Percentiles rank a stretch among this genome's conserved stretches.
These are phyloP conservation scores for Hyphopichia buzzinii DNA, from an alignment of 1,139 yeast genomes.

Conservation along the genomic window DNA sequence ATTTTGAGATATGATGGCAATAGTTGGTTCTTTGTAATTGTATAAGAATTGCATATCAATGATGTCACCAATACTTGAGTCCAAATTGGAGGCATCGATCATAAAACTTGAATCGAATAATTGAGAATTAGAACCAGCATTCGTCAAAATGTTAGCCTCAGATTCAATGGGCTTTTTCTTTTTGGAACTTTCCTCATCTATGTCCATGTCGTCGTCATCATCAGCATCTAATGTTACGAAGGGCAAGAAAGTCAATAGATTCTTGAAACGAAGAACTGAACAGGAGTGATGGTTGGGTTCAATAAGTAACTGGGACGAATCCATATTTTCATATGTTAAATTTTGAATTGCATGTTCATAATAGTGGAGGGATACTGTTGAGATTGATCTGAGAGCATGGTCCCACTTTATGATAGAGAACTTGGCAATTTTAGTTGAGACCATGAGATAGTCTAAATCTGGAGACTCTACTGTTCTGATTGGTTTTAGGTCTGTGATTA, in stretches of 20 bases:
- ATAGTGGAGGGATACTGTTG: conserved; percentile 79
- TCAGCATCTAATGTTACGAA: conserved; percentile 48
- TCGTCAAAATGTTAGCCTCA: not conserved
- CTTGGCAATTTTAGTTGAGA: conserved; percentile 76
- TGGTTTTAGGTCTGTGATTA: conserved; percentile 56
- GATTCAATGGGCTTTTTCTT: conserved; percentile 2
- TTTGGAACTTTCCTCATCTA: conserved; percentile 16
- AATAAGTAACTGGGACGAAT: conserved; percentile 50
- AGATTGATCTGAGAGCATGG: conserved; percentile 44
- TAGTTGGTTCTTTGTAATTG: conserved; percentile 76
- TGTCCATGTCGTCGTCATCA: conserved; percentile 36
- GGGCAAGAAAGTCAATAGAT: conserved; percentile 73
- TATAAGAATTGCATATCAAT: conserved; percentile 67
- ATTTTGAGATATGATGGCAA: conserved; percentile 68
- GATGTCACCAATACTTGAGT: conserved; percentile 56
- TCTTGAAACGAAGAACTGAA: conserved; percentile 66
- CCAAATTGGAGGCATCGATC: conserved; percentile 55
- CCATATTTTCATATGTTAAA: conserved; percentile 46
- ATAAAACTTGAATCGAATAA: conserved; percentile 54
- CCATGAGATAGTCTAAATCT: conserved; percentile 56
- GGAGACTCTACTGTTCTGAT: conserved; percentile 52
- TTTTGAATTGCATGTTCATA: conserved; percentile 70
- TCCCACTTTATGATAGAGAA: conserved; percentile 78
- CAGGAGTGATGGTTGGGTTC: conserved; percentile 65
- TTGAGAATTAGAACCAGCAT: conserved; percentile 4